Conservation (phyloP, 108 stramenopile species). For the Epithemia pelagica region DNA sequence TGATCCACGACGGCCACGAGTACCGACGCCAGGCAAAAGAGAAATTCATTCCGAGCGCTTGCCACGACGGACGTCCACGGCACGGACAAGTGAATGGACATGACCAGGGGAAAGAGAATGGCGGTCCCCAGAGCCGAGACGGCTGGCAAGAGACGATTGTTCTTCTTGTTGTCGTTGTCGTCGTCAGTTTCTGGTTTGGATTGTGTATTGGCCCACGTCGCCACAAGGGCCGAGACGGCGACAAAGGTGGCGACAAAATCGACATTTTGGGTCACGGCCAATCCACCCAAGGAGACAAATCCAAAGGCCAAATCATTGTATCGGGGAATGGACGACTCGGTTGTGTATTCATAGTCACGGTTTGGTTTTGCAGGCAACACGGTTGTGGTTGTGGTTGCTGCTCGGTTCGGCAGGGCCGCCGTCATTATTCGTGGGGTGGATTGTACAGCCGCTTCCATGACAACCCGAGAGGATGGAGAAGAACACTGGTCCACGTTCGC, state of each 20-base stretch:
- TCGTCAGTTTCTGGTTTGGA: no score
- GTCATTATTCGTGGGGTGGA: no score
- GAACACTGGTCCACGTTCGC: no score
- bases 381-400: no score
- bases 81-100: background rate
- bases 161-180: background rate
- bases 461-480: no score
- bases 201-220: background rate
- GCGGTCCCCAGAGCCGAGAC: background rate
- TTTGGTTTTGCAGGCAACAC: no score
- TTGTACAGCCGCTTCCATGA: no score
- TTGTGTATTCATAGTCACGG: no score
- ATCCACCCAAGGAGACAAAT: background rate
- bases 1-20: background rate
- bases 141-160: background rate
- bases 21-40: background rate
- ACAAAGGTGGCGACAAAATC: conserved; percentile 1
- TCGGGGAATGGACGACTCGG: no score
- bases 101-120: background rate
- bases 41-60: background rate
- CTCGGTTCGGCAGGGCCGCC: no score
- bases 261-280: background rate
- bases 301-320: conserved; percentile 1
- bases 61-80: background rate
- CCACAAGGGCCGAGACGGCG: background rate